Conservation (phyloP, 2,329 filamentous ascomycete species). For the Xylaria sp. region DNA sequence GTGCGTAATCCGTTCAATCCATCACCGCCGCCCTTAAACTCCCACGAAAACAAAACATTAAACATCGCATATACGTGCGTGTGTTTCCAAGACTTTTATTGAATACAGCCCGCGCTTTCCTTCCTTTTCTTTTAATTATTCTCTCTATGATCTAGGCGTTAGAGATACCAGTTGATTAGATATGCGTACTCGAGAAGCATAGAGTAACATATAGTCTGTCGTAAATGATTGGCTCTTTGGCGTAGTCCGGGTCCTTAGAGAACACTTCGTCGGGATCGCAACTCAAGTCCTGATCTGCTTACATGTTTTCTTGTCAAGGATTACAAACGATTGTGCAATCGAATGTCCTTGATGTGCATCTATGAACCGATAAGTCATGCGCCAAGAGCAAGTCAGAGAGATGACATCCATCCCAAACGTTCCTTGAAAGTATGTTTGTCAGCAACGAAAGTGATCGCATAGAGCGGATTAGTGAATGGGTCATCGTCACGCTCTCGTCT, state of each 20-base stretch:
- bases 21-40: neutral
- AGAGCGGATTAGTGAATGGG: neutral
- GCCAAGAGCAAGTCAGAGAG: neutral
- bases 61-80: neutral
- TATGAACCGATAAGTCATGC: neutral
- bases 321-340: neutral
- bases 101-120: neutral
- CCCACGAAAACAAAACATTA: neutral
- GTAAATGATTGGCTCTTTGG: neutral
- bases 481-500: neutral
- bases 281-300: neutral
- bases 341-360: neutral
- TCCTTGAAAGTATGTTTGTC: neutral
- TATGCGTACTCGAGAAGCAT: neutral
- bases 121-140: neutral
- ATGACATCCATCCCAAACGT: neutral
- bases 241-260: neutral
- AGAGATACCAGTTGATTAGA: too few relatives aligned
- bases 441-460: neutral
- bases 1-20: conserved; percentile 5
- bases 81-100: neutral
- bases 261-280: neutral
- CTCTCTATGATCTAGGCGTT: neutral
- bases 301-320: neutral
- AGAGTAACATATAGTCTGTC: neutral